Percentiles rank a stretch among this genome's conserved stretches.
These are phyloP conservation scores for Dactylonectria macrodidyma DNA, from an alignment of 2,329 filamentous ascomycete genomes.

Conservation along the genomic window DNA sequence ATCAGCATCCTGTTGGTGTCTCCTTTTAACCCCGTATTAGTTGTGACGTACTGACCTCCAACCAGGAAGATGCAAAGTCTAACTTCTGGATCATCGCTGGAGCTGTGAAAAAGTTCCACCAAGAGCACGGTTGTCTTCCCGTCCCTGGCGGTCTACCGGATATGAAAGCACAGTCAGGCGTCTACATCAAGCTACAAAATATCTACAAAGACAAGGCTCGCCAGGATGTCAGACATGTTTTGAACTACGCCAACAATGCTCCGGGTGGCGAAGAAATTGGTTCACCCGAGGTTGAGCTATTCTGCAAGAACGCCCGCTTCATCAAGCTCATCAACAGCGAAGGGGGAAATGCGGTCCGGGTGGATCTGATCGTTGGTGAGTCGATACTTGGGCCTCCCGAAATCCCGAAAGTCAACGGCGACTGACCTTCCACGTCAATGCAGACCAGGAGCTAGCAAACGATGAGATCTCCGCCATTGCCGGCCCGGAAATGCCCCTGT, in stretches of 20 bases:
- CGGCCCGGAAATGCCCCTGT: slow-evolving; percentile 66
- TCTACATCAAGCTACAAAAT: slow-evolving; percentile 92
- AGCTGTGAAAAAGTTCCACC: slow-evolving; percentile 84
- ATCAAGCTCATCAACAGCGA: slow-evolving; percentile 84
- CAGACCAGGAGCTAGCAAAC: slow-evolving; percentile 69
- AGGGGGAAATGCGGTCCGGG: slow-evolving; percentile 59
- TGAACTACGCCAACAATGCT: slow-evolving; percentile 71
- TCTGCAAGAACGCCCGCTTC: slow-evolving; percentile 96
- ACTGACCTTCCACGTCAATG: slow-evolving; percentile 19
- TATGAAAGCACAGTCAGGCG: slow-evolving; percentile 94
- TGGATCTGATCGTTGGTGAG: slow-evolving; percentile 71
- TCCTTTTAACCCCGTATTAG: not conserved
- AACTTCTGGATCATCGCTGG: slow-evolving; percentile 92
- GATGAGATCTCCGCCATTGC: slow-evolving; percentile 67
- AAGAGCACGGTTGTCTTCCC: slow-evolving; percentile 80
- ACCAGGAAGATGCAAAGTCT: slow-evolving; percentile 62
- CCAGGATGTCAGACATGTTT: slow-evolving; percentile 82
- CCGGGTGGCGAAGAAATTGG: slow-evolving; percentile 70
- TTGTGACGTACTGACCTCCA: slow-evolving; percentile 20
- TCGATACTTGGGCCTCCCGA: slow-evolving; percentile 22
- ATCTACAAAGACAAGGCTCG: slow-evolving; percentile 93
- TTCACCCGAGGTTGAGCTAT: slow-evolving; percentile 84
- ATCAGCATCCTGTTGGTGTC: slow-evolving; percentile 63
- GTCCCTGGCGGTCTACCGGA: slow-evolving; percentile 91
- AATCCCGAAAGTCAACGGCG: slow-evolving; percentile 4